Evolutionary conservation across 129 eudicot genomes (phyloP).

Genomic region (Apium graveolens): DNA sequence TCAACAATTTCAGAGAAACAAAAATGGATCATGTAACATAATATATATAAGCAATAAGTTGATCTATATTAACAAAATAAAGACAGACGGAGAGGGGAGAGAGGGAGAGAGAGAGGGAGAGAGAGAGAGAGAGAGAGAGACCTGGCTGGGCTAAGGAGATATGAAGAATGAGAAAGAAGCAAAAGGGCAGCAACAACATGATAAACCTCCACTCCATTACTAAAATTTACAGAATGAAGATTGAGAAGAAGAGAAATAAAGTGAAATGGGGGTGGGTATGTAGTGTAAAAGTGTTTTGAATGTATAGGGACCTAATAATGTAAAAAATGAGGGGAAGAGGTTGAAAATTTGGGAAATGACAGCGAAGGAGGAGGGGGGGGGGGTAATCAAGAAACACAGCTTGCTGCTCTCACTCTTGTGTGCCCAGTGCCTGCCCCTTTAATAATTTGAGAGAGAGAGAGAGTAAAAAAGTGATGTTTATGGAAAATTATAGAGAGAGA

Average conservation of each 20-base stretch:
- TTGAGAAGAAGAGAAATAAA: neutral
- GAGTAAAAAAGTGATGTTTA: neutral
- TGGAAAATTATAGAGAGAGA: neutral
- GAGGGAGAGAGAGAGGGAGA: slow-evolving; percentile 12
- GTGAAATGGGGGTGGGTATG: neutral
- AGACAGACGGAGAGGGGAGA: neutral
- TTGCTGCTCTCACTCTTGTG: neutral
- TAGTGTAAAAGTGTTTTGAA: neutral
- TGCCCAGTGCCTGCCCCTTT: too few species aligned
- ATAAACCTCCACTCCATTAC: slow-evolving; percentile 40
- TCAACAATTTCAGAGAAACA: neutral
- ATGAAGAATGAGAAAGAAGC: slow-evolving; percentile 31
- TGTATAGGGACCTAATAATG: neutral
- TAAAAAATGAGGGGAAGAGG: neutral
- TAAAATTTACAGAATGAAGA: neutral
- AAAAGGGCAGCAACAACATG: slow-evolving; percentile 21
- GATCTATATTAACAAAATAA: neutral
- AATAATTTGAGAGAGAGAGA: slow-evolving; percentile 7
- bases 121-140: neutral
- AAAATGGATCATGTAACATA: neutral
- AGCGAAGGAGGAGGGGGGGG: neutral
- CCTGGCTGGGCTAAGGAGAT: slow-evolving; percentile 69
- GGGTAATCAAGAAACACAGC: slow-evolving; percentile 10
- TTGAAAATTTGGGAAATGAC: slow-evolving; percentile 8
- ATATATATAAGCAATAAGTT: neutral